Evolutionary conservation across 257 asterid genomes (phyloP), one percentile per base, ranked within the genome.

Genomic region (Nyctanthes arbortristis): DNA sequence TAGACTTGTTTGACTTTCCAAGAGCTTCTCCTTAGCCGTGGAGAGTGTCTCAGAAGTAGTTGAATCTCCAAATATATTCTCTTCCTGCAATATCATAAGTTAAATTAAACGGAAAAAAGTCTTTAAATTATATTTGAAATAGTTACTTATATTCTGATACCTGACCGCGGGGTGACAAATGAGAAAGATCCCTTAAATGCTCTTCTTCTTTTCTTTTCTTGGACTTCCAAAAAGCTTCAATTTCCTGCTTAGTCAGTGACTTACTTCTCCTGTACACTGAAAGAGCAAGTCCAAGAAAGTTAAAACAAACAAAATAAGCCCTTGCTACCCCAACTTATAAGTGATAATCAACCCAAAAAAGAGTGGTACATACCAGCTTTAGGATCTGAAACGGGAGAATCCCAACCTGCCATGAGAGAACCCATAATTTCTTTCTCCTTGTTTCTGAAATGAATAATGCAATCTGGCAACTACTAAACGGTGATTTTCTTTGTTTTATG

Each of bases 391-490:
- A 30, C 75, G 13, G 54, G 85, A 40, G 95, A 88, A 54, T 74
- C 95, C 98, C 98, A 93, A 72, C 97, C 97, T 14, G 90, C 85
- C 97, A 90, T 88, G 29, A 93, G 96, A 81, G 98, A 93, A 77
- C 98, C 98, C 98, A 92, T 92, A 1, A 33, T 8, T 58, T 52
- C 14, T 14, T 2, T 2, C 59, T 52, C 1, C 22, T 43, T 28
- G 59, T 52, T 29, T 3, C 24, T 14, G 9, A 14, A 2, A 12
- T 35, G 5, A 4, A 5, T 35, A 35, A 4, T 35, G n/a, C 10
- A 52, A 52, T 30, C 13, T 9, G 24, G 29, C 13, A 20, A 52
- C 16, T 7, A 5, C 6, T 22, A 52, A 52, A 20, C 3, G 10
- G 24, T 24, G 12, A n/a, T n/a, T n/a, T n/a, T n/a, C n/a, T n/a